Conservation (phyloP, 495 filamentous ascomycete genomes). For the Penicillium silybi region DNA sequence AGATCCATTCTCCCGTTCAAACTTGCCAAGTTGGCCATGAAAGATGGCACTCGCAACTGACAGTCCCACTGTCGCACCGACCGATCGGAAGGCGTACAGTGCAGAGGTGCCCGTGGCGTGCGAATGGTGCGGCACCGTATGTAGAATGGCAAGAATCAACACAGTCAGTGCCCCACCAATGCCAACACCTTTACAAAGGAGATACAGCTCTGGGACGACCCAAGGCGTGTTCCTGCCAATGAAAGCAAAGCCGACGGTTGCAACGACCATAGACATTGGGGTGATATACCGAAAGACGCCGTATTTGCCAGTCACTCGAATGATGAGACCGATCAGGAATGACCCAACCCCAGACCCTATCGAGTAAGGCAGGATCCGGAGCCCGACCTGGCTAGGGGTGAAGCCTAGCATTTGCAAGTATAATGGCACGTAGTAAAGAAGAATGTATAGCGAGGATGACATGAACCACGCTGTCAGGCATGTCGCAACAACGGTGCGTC, state of each 20-base stretch:
- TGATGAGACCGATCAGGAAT: conserved; percentile 9
- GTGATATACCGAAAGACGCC: conserved; percentile 3
- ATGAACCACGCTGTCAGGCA: conserved; percentile 19
- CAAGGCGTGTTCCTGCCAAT: conserved; percentile 1
- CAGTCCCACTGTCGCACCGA: conserved; percentile 9
- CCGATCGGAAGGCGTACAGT: conserved; percentile 14
- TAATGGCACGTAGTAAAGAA: conserved; percentile 12
- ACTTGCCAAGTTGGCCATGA: background rate
- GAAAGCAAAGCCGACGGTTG: conserved; percentile 1
- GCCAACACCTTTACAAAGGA: conserved; percentile 11
- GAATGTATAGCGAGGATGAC: conserved; percentile 11
- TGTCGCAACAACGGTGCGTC: conserved; percentile 10
- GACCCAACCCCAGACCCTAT: conserved; percentile 11
- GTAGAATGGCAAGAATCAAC: conserved; percentile 10
- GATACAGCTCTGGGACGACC: conserved; percentile 8
- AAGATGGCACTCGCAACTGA: conserved; percentile 10
- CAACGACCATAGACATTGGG: conserved; percentile 2
- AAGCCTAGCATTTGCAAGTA: conserved; percentile 13
- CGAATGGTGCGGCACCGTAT: conserved; percentile 9
- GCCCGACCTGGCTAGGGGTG: conserved; percentile 9
- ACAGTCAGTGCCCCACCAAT: conserved; percentile 11
- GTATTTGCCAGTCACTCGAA: conserved; percentile 8
- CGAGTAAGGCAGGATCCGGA: conserved; percentile 9
- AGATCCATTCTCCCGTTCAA: background rate
- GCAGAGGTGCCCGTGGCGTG: conserved; percentile 16